These are phyloP conservation scores for Phytophthora vignae DNA, from an alignment of 352 stramenopile genomes.

Conservation along the genomic window DNA sequence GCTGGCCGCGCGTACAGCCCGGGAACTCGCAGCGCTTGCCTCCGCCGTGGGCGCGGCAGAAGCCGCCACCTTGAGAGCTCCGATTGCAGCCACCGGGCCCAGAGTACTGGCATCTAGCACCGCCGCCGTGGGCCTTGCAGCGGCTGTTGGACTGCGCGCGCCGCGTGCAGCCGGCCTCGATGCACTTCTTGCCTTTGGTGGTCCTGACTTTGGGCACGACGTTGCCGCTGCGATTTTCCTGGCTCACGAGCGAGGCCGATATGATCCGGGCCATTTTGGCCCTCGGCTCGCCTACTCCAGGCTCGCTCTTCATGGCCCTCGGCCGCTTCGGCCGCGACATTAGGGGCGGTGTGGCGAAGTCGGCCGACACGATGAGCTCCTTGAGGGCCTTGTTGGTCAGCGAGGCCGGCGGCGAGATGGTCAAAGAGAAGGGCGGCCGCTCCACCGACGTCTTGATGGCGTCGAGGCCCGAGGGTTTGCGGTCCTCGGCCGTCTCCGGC, in stretches of 20 bases:
- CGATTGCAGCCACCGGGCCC: slow-evolving; percentile 68
- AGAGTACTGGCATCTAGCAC: slow-evolving; percentile 72
- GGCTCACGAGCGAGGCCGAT: slow-evolving; percentile 18
- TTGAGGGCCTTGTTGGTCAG: slow-evolving; percentile 42
- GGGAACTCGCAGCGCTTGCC: slow-evolving; percentile 84
- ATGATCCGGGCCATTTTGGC: slow-evolving; percentile 26
- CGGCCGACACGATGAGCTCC: slow-evolving; percentile 48
- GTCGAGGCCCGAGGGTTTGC: background rate
- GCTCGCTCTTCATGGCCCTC: slow-evolving; percentile 3
- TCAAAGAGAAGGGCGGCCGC: slow-evolving; percentile 31
- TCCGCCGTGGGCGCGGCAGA: slow-evolving; percentile 81
- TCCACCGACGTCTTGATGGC: slow-evolving; percentile 25
- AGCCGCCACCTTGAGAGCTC: slow-evolving; percentile 81
- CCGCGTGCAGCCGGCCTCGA: slow-evolving; percentile 61
- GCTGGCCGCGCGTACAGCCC: slow-evolving; percentile 73
- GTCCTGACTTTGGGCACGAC: slow-evolving; percentile 32
- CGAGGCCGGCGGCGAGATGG: slow-evolving; percentile 40
- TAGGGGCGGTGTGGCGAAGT: slow-evolving; percentile 17
- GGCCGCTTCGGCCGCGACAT: slow-evolving; percentile 28
- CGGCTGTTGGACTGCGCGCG: slow-evolving; percentile 86
- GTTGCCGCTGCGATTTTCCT: slow-evolving; percentile 26
- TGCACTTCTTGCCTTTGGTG: slow-evolving; percentile 81
- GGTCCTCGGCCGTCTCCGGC: slow-evolving; percentile 2
- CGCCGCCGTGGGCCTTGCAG: slow-evolving; percentile 82
- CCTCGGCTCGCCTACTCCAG: background rate